Conservation (phyloP, 2,329 filamentous ascomycete genomes). For the Elsinoe necatrix region DNA sequence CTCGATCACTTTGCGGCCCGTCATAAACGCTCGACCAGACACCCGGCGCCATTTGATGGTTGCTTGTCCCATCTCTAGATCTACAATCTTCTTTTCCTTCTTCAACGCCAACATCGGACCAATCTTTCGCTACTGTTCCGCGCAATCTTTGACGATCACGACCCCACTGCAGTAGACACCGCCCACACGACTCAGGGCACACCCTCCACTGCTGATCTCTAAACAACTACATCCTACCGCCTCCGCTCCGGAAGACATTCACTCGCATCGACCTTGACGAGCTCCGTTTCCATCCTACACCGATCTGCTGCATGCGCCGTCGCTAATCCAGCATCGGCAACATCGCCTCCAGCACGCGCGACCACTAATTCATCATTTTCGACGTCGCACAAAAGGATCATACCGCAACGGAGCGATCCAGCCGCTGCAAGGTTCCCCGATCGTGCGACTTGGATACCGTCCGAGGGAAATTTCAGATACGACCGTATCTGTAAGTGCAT, state of each 20-base stretch:
- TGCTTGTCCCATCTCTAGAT: slow-evolving; percentile 5
- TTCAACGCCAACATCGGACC: background rate
- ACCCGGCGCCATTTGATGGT: background rate
- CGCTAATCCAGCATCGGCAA: background rate
- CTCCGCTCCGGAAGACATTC: background rate
- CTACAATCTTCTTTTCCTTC: slow-evolving; percentile 5
- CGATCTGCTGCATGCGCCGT: background rate
- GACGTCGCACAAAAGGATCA: background rate
- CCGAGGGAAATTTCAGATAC: background rate
- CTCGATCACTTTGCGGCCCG: slow-evolving; percentile 14
- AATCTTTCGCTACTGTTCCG: background rate
- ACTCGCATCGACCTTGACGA: background rate
- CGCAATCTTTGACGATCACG: slow-evolving; percentile 15
- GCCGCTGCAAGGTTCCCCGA: background rate
- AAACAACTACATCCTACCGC: background rate
- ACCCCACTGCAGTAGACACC: slow-evolving; percentile 4
- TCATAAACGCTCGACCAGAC: slow-evolving; percentile 2
- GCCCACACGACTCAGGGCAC: slow-evolving; percentile 11
- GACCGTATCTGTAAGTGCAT: slow-evolving; percentile 5
- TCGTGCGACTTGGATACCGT: background rate
- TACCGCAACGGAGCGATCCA: slow-evolving; percentile 8
- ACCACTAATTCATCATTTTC: background rate
- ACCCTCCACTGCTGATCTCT: slow-evolving; percentile 12
- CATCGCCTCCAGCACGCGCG: background rate
- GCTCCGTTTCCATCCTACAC: background rate